A percentile compares a stretch with the other conserved stretches of the same genome.
Evolutionary conservation across 2,329 filamentous ascomycete species (phyloP).

Genomic region (Talaromyces sp.): DNA sequence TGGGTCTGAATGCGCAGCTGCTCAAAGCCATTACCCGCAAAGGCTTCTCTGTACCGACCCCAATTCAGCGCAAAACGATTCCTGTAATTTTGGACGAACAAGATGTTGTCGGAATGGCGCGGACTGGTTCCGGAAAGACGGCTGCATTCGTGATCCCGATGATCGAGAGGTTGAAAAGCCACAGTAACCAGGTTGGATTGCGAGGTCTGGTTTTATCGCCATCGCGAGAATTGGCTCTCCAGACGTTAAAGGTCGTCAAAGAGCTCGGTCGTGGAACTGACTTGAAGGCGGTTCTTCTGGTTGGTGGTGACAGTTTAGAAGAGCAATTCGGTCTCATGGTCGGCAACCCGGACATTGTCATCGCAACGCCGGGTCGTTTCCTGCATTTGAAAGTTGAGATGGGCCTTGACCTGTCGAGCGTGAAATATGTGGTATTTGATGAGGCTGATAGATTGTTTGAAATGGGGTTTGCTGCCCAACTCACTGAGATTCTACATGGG

Average conservation of each 20-base stretch:
- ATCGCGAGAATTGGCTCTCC: constrained; percentile 86
- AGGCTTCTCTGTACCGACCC: constrained; percentile 92
- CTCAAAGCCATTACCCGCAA: constrained; percentile 89
- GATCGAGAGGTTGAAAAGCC: constrained; percentile 86
- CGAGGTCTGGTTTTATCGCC: constrained; percentile 85
- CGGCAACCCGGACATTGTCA: constrained; percentile 92
- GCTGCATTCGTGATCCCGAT: constrained; percentile 97
- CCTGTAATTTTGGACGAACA: constrained; percentile 82
- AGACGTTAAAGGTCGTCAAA: constrained; percentile 94
- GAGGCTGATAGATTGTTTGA: constrained; percentile 96
- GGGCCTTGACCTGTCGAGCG: constrained; percentile 80
- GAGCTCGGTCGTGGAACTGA: constrained; percentile 88
- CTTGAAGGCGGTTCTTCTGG: constrained; percentile 79
- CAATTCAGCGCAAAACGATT: constrained; percentile 95
- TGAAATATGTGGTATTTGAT: constrained; percentile 93
- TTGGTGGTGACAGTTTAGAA: constrained; percentile 91
- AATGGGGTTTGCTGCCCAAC: constrained; percentile 93
- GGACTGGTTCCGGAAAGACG: constrained; percentile 98
- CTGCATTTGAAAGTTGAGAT: constrained; percentile 97
- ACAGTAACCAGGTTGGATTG: constrained; percentile 80
- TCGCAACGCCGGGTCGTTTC: constrained; percentile 93
- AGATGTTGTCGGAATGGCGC: constrained; percentile 98
- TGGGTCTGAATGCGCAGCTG: constrained; percentile 77
- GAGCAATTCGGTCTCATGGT: constrained; percentile 93
- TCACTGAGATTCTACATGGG: constrained; percentile 87